Base-by-base conservation (phyloP, 176 grass and related monocot species). In the Guadua angustifolia region DNA sequence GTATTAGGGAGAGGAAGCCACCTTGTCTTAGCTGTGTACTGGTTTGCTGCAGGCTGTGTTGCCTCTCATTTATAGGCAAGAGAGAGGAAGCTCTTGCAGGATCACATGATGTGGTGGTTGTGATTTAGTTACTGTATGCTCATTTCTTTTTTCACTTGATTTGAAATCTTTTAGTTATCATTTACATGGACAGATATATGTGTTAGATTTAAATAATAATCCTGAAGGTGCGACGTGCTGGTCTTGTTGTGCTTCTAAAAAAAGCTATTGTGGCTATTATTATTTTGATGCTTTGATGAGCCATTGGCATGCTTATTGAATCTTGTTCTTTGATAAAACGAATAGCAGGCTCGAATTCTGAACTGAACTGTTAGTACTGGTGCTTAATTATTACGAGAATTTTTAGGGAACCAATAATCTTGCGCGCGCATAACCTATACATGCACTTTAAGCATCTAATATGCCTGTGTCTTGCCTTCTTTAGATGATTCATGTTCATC, bases 11-110 rank as follows among this genome's bases (percentile, higher is more conserved):
- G n/a, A 56, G 43, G 77, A 87, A 24, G 29, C 39, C 38, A 80
- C 46, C 87, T 66, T 77, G 73, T 81, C 62, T 57, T 92, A 55
- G 43, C 74, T 92, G 67, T 74, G 73, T 70, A 84, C 84, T 90
- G 79, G 73, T 49, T 92, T 47, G 43, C 74, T 92, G 64, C 71
- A 69, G 62, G 77, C 82, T 90, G 81, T 84, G 81, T 14, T 88
- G 71, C 77, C 80, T 91, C 82, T 60, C 66, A 89, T 95, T 95
- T 95, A 95, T 93, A 95, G 93, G 80, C 86, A 83, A n/a, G n/a
- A 21, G 24, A 71, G 22, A 33, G 81, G 76, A 69, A 26, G 35
- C 52, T 75, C 76, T 78, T 75, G 66, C 22, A 22, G n/a, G 32
- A 29, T 81, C 66, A 46, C 49, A 15, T 86, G 73, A 79, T 2